Evolutionary conservation across 1,139 yeast species (phyloP), one percentile per base, ranked within the genome.

Genomic region (Sugiyamaella paludigena): DNA sequence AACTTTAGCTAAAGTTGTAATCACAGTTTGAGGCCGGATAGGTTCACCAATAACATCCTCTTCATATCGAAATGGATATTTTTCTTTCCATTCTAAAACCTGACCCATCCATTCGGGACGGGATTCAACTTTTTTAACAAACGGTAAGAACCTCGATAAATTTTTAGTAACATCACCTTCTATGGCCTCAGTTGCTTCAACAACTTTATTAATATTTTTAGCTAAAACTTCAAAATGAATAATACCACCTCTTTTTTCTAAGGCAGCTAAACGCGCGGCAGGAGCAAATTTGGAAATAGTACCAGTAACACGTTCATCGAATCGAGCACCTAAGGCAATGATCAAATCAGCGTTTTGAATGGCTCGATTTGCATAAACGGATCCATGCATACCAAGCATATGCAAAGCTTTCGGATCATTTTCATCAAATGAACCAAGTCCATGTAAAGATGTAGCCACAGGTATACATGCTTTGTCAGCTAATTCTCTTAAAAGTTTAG

Each of bases 361-460:
- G 41, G 98, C 95, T 62, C 87, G 70, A 75, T 92, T 92, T 59
- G 98, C 98, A 61, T 91, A 91, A 42, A 92, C 97, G 54, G 83
- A 79, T 58, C 98, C 98, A 71, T 92, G 98, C 98, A 92, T 92
- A 63, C 98, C 98, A 60, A 92, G 79, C 94, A 92, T 87, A 70
- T 91, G 96, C 58, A 92, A 74, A 29, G 97, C 83, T 71, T 89
- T 89, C 58, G 84, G 83, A 71, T 91, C 96, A 55, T 79, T 80
- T 74, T 92, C 98, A 70, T 92, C 96, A 64, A 84, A 92, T 7
- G 95, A 87, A 58, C 98, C 98, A 58, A 92, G 78, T 48, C 87
- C 98, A 71, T 91, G 98, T 53, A 92, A 70, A 48, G 98, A 86
- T 16, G 98, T 92, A 43, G 98, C 92, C 50, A 92, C 98, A 37